A percentile compares a stretch with the other conserved stretches of the same genome.
phyloP scores from a whole-genome alignment of 2,329 filamentous ascomycete genomes.

The Basipetospora chlamydospora region DNA sequence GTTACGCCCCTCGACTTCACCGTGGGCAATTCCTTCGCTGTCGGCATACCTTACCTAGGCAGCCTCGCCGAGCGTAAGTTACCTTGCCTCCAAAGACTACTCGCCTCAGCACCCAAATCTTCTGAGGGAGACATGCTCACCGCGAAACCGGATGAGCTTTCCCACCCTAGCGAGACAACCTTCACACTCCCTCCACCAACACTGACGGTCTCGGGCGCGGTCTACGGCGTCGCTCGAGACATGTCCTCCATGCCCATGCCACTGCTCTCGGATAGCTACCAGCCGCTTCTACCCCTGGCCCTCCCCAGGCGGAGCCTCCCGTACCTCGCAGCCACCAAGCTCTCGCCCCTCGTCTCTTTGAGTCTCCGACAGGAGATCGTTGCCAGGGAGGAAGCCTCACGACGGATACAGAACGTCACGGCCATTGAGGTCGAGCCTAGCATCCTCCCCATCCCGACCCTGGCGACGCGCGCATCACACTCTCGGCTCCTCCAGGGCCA shows the following conservation, averaged over 20 bases:
- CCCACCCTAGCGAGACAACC: too few species aligned
- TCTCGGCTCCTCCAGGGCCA: slow-evolving; percentile 11
- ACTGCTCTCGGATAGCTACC: slow-evolving; percentile 22
- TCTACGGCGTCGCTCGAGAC: slow-evolving; percentile 23
- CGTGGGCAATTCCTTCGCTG: slow-evolving; percentile 22
- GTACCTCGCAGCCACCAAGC: slow-evolving; percentile 22
- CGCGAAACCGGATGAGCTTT: too few species aligned
- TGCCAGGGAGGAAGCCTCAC: slow-evolving; percentile 3
- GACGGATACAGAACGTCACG: slow-evolving; percentile 5
- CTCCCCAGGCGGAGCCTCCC: slow-evolving; percentile 20
- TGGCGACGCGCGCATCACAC: slow-evolving; percentile 22
- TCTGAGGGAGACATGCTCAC: too few species aligned
- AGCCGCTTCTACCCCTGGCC: slow-evolving; percentile 21
- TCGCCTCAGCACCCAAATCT: slow-evolving; percentile 1
- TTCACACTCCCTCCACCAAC: slow-evolving; percentile 15
- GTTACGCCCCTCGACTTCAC: slow-evolving; percentile 22
- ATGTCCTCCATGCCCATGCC: slow-evolving; percentile 16
- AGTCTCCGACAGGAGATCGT: slow-evolving; percentile 25
- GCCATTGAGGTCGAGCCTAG: slow-evolving; percentile 22
- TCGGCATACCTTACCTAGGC: slow-evolving; percentile 19
- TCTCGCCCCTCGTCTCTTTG: slow-evolving; percentile 22
- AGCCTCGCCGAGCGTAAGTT: slow-evolving; percentile 14
- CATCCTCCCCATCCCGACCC: slow-evolving; percentile 21
- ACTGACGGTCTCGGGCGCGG: slow-evolving; percentile 22
- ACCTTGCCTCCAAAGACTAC: slow-evolving; percentile 7